These are phyloP conservation scores for Termitomyces sp. DNA, from an alignment of 768 basidiomycete species.

Conservation along the genomic window DNA sequence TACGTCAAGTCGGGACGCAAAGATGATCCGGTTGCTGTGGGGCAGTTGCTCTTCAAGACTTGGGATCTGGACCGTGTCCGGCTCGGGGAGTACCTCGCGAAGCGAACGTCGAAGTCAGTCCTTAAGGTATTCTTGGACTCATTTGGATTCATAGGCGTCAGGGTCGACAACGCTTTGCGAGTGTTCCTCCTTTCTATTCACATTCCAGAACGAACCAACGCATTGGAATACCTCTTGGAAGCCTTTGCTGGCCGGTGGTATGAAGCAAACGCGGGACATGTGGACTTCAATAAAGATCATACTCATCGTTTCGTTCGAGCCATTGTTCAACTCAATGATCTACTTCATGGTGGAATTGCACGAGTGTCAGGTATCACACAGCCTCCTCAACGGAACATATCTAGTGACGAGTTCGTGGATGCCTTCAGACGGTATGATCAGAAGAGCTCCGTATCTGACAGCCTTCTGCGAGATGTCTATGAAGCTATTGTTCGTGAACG, in stretches of 20 bases:
- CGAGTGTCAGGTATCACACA: constrained; percentile 55
- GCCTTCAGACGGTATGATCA: constrained; percentile 81
- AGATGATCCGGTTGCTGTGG: constrained; percentile 72
- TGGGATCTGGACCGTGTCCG: constrained; percentile 78
- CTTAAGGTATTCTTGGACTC: constrained; percentile 83
- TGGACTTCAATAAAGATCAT: constrained; percentile 81
- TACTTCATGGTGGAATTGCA: constrained; percentile 73
- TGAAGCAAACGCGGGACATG: constrained; percentile 75
- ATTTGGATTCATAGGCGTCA: constrained; percentile 80
- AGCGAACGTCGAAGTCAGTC: constrained; percentile 67
- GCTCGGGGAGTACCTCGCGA: constrained; percentile 82
- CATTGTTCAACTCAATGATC: constrained; percentile 85
- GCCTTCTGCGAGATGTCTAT: constrained; percentile 76
- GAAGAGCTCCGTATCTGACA: constrained; percentile 66
- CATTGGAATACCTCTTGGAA: constrained; percentile 72
- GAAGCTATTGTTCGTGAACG: constrained; percentile 69
- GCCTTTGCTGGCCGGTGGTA: constrained; percentile 89
- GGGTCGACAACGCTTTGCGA: constrained; percentile 87
- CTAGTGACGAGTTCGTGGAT: constrained; percentile 75
- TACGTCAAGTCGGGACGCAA: constrained; percentile 55
- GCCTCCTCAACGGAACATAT: constrained; percentile 56
- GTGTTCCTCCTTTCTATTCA: constrained; percentile 84
- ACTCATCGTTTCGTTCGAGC: constrained; percentile 75
- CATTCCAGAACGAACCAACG: constrained; percentile 37
- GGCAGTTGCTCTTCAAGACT: constrained; percentile 77